A percentile compares a stretch with the other conserved stretches of the same genome.
These are phyloP conservation scores for Pseudozyma thailandica DNA, from an alignment of 1,284 basidiomycete genomes.

Conservation along the genomic window DNA sequence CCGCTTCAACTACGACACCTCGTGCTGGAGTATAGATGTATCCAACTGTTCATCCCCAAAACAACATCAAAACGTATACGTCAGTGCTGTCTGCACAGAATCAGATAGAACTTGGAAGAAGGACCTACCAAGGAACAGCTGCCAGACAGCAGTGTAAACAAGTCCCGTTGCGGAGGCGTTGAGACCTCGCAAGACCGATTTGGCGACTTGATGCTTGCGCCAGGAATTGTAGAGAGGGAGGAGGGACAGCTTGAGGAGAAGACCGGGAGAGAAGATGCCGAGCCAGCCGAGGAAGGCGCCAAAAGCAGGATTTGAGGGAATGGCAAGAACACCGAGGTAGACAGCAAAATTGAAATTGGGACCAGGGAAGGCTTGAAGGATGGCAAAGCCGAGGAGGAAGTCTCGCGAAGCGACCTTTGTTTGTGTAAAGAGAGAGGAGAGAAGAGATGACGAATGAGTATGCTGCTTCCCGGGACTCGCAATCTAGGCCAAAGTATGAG, in stretches of 20 bases:
- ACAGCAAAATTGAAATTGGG: slow-evolving; percentile 75
- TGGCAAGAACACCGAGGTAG: slow-evolving; percentile 72
- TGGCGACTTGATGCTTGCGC: slow-evolving; percentile 69
- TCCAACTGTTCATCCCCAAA: slow-evolving; percentile 44
- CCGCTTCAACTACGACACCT: slow-evolving; percentile 26
- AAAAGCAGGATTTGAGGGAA: slow-evolving; percentile 67
- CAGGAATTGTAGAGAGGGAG: slow-evolving; percentile 72
- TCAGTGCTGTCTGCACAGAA: neutral
- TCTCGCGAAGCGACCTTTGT: slow-evolving; percentile 72
- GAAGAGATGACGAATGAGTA: neutral
- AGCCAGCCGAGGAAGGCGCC: slow-evolving; percentile 71
- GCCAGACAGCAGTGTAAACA: slow-evolving; percentile 73
- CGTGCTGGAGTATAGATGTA: slow-evolving; percentile 65
- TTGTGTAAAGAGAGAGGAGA: neutral
- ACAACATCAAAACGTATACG: neutral
- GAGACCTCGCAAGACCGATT: slow-evolving; percentile 72
- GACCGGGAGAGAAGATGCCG: slow-evolving; percentile 68
- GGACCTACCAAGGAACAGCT: slow-evolving; percentile 69
- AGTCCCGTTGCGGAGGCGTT: slow-evolving; percentile 74
- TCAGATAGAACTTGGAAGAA: neutral
- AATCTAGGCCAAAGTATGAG: no score
- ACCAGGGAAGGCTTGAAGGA: slow-evolving; percentile 71
- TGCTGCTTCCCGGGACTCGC: no score
- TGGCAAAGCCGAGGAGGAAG: slow-evolving; percentile 74
- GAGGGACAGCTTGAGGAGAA: slow-evolving; percentile 72